Percentiles rank a stretch among this genome's conserved stretches.
These are phyloP conservation scores for Pestalotiopsis sp. DNA, from an alignment of 2,329 filamentous ascomycete species.

Conservation along the genomic window DNA sequence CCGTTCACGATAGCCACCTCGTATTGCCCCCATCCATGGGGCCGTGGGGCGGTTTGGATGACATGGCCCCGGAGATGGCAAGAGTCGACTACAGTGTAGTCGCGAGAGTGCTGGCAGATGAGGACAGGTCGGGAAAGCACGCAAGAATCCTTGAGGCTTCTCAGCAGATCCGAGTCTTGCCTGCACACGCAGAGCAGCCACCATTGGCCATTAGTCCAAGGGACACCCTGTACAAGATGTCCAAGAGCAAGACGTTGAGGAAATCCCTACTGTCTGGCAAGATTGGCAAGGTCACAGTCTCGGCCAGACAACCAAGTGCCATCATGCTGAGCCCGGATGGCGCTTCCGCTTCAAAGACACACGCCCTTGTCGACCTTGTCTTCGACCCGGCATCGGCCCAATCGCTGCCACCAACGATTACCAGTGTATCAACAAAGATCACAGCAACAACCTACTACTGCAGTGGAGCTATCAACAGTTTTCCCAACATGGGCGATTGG, in stretches of 20 bases:
- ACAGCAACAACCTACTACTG: conserved; percentile 56
- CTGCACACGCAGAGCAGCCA: conserved; percentile 50
- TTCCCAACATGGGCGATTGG: conserved; percentile 55
- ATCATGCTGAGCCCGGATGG: conserved; percentile 55
- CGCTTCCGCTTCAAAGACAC: conserved; percentile 42
- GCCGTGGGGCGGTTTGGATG: conserved; percentile 52
- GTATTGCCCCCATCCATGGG: conserved; percentile 56
- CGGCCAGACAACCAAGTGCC: conserved; percentile 48
- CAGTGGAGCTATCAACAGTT: conserved; percentile 43
- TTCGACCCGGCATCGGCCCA: conserved; percentile 50
- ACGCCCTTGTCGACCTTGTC: conserved; percentile 46
- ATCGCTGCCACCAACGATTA: conserved; percentile 49
- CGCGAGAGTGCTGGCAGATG: conserved; percentile 43
- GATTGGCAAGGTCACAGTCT: conserved; percentile 50
- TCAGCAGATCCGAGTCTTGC: conserved; percentile 55
- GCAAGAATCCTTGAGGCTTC: conserved; percentile 42
- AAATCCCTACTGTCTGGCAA: conserved; percentile 55
- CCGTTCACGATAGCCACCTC: conserved; percentile 54
- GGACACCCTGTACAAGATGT: conserved; percentile 53
- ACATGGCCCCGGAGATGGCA: conserved; percentile 58
- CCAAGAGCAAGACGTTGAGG: conserved; percentile 54
- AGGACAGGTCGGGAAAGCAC: conserved; percentile 25
- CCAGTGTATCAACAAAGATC: conserved; percentile 52
- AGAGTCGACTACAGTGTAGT: conserved; percentile 55
- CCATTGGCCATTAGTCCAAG: conserved; percentile 51